A percentile compares a stretch with the other conserved stretches of the same genome.
phyloP scores from a whole-genome alignment of 1,284 basidiomycete species.

The Pseudozyma tsukubaensis region DNA sequence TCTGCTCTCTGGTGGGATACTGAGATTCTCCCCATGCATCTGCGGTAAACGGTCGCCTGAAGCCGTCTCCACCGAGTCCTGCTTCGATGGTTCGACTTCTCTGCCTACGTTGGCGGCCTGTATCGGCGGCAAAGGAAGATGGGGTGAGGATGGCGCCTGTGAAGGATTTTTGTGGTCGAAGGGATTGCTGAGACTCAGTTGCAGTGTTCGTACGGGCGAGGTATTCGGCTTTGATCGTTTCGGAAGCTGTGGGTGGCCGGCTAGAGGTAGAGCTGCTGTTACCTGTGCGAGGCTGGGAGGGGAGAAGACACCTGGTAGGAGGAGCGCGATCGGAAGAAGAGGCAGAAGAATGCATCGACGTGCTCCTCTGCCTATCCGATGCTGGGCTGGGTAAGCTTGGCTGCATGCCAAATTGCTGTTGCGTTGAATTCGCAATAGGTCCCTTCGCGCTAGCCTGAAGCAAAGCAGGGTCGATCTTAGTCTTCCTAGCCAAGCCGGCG shows the following conservation, averaged over 20 bases:
- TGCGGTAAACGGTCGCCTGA: slow-evolving; percentile 38
- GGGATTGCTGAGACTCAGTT: background rate
- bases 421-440: background rate
- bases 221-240: slow-evolving; percentile 49
- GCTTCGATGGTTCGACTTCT: slow-evolving; percentile 33
- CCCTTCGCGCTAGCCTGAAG: slow-evolving; percentile 18
- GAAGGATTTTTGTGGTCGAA: slow-evolving; percentile 26
- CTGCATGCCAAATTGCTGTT: background rate
- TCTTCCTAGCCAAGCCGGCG: slow-evolving; percentile 26
- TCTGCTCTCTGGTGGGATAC: slow-evolving; percentile 25
- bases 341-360: slow-evolving; percentile 21
- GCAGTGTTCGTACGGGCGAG: slow-evolving; percentile 24
- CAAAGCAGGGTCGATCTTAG: slow-evolving; percentile 30
- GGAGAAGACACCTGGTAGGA: slow-evolving; percentile 16
- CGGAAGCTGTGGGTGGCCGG: slow-evolving; percentile 43
- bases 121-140: slow-evolving; percentile 27
- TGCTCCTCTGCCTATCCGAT: slow-evolving; percentile 16
- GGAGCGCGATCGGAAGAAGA: slow-evolving; percentile 6
- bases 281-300: slow-evolving; percentile 12
- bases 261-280: slow-evolving; percentile 17
- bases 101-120: slow-evolving; percentile 15
- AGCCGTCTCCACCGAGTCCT: background rate
- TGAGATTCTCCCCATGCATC: slow-evolving; percentile 42
- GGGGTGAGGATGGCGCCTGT: slow-evolving; percentile 27
- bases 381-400: background rate